Base-by-base conservation (phyloP, 2,329 filamentous ascomycete species). In the Hypoxylon sp. region DNA sequence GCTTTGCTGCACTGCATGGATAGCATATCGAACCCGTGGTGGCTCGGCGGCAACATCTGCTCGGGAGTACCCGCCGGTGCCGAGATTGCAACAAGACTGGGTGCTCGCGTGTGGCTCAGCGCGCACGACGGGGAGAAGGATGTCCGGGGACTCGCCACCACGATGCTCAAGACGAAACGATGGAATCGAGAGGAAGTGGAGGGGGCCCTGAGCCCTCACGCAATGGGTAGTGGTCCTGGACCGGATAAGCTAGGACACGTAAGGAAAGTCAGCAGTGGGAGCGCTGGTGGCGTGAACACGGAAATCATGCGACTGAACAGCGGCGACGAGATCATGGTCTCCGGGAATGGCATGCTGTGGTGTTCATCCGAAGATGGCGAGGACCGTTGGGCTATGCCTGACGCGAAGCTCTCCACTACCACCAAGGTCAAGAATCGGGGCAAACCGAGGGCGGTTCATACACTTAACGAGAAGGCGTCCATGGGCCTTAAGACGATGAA, bases 1-100 rank as follows among this genome's bases (percentile, higher is more conserved):
- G 79, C 80, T 0, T 78, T 89, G 3, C 73, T 89, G 11, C 86
- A 89, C 65, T 81, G 80, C 43, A 84, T 88, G 68, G 81, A 87
- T 61, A 72, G 71, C 6, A 77, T 85, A 17, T 70, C 75, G 13
- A 83, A 82, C 32, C 81, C 82, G 1, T 85, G 82, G 80, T 86
- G 81, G 69, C 67, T 86, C 2, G 83, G 83, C 25, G 82, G 83
- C 0, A 79, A 81, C 41, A 78, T 84, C 41, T 79, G 78, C 16
- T 73, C 75, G 2, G 84, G 83, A 1, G 76, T 78, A 7, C 80
- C 82, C 0, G 76, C 78, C 7, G 86, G 85, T 0, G 66, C 79
- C 17, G 77, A 82, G 48, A 80, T 84, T 17, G 83, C 82, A 2
- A 69, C 73, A 26, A 75, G 73, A 13, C 67, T 85, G 1, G 75